Evolutionary conservation across 371 early-diverging fungal genomes (phyloP), one percentile per base, ranked within the genome.

Genomic region (Circinella umbellata): DNA sequence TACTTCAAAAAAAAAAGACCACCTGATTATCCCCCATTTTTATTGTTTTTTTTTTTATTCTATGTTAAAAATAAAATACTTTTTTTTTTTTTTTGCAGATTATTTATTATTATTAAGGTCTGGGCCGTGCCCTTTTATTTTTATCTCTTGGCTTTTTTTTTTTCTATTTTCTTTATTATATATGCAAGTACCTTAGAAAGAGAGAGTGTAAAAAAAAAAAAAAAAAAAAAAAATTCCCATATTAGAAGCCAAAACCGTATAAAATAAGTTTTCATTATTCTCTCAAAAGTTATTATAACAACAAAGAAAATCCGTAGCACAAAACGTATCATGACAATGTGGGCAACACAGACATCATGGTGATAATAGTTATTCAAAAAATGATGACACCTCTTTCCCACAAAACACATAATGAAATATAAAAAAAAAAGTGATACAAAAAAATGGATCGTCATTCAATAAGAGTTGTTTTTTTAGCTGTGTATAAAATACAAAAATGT

Each of bases 41-140:
- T 10, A 54, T 54, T 47, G 9, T 47, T 46, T 46, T 9, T 46
- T 46, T 46, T 46, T 13, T 46, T 47, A 47, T 47, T 47, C 1
- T 15, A 47, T 11, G 11, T 11, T 47, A 47, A 47, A 9, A 11
- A 15, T 47, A 47, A 47, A 11, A 15, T 15, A 9, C 9, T 47
- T 47, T 9, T 15, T 11, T 47, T 9, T 47, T 9, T 47, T 47
- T 47, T 9, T 15, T 47, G 47, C 47, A 47, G 15, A 15, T 9
- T 15, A 47, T n/a, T n/a, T 54, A 54, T 54, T 54, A 54, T 54
- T 54, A 54, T 54, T n/a, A 20, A 15, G 54, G 54, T 54, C 54
- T 54, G 54, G 54, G 54, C 54, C 54, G 54, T 54, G 54, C 54
- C n/a, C n/a, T 10, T 8, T 7, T 47, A 1, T 47, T 47, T 11